phyloP scores from a whole-genome alignment of 2,329 filamentous ascomycete species.

The Gnomoniopsis sp. region DNA sequence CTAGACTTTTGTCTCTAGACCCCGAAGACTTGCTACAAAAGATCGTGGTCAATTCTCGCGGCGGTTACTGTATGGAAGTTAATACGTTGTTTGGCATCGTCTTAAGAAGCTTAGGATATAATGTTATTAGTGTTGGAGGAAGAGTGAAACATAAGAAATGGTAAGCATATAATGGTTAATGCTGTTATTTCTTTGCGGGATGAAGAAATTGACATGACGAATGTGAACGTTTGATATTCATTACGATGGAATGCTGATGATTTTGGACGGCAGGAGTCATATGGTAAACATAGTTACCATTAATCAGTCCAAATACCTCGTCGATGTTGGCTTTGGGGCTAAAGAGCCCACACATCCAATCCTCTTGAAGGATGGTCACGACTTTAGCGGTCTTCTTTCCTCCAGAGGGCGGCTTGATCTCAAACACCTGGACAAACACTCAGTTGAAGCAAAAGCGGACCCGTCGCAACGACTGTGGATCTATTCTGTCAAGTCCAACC shows the following conservation, averaged over 20 bases:
- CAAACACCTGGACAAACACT: constrained; percentile 28
- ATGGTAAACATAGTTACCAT: constrained; percentile 59
- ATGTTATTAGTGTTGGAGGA: constrained; percentile 47
- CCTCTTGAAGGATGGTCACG: constrained; percentile 24
- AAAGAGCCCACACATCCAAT: constrained; percentile 34
- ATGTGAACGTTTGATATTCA: no score
- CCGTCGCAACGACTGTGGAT: constrained; percentile 36
- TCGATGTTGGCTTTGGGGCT: constrained; percentile 61
- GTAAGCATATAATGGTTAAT: no score
- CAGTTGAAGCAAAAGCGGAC: constrained; percentile 21
- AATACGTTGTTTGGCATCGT: constrained; percentile 43
- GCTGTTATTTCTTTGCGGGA: no score
- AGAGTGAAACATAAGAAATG: constrained; percentile 28
- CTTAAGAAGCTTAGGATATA: constrained; percentile 45
- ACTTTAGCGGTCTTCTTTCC: constrained; percentile 37
- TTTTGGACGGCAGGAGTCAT: constrained; percentile 43
- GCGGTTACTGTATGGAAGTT: constrained; percentile 53
- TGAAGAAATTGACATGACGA: no score
- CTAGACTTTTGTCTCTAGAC: constrained; percentile 27
- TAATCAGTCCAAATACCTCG: constrained; percentile 40
- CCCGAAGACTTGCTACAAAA: constrained; percentile 27
- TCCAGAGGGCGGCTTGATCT: constrained; percentile 42
- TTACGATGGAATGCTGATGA: no score
- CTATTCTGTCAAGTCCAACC: constrained; percentile 29
- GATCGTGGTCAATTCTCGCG: constrained; percentile 39